Base-by-base conservation (phyloP, 352 stramenopile species). In the Saprolegnia parasitica region DNA sequence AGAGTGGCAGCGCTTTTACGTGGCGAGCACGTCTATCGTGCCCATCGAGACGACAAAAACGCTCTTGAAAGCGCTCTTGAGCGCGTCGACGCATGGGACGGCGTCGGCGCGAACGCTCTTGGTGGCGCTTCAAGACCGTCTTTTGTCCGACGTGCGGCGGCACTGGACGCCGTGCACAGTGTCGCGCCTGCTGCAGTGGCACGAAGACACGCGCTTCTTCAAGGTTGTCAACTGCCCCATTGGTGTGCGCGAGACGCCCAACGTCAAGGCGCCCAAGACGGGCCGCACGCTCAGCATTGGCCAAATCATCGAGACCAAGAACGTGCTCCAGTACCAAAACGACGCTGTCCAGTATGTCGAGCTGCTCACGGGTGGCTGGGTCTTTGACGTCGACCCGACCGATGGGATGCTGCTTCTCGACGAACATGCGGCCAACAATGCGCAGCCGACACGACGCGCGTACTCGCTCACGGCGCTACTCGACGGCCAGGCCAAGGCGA, bases 161-260 rank as follows among this genome's bases (percentile, higher is more conserved):
- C 18, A 56, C 20, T 68, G 62, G 62, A 37, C 24, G 6, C 21
- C 35, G 21, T 26, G 32, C 15, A 60, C 40, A 21, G 42, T 50
- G 20, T 24, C 42, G 13, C 62, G 62, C 5, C 16, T 68, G 6
- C 5, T 20, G 18, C 62, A 68, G 21, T 68, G 62, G 62, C 40
- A 68, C 42, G 15, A 54, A 0, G 39, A 39, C 11, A 21, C n/a
- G 26, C 62, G 62, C 4, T 60, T 32, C 32, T 68, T 68, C 37
- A 68, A 68, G 24, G 62, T 68, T 20, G 40, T 68, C 42, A 68
- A 68, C 32, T 68, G 62, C 35, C 50, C 62, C 15, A 68, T 68
- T 42, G 62, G 62, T 21, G 62, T 68, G 15, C 46, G 62, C 20
- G 62, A 54, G 16, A 35, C 46, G 32, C 62, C 62, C 8, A 68